A percentile compares a stretch with the other conserved stretches of the same genome.
phyloP scores from a whole-genome alignment of 2,329 filamentous ascomycete genomes.

The Stemphylium lycopersici region DNA sequence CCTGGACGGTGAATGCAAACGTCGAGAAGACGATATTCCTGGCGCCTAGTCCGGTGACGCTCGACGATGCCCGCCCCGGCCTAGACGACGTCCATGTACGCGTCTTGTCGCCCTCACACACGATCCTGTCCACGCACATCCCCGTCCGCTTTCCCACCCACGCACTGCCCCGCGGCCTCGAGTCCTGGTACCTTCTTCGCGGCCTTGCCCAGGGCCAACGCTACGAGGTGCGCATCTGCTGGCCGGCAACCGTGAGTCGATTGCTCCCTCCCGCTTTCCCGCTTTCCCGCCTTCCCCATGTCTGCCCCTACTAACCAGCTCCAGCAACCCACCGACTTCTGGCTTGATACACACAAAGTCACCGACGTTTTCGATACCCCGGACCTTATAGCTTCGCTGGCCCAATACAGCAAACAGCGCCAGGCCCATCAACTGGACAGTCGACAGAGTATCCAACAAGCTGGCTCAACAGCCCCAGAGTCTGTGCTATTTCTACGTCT shows the following conservation, averaged over 20 bases:
- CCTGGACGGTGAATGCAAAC: constrained; percentile 65
- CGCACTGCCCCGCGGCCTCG: constrained; percentile 60
- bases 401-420: constrained; percentile 63
- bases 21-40: constrained; percentile 91
- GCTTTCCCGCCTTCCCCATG: neutral
- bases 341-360: constrained; percentile 68
- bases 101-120: constrained; percentile 62
- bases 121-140: constrained; percentile 67
- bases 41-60: constrained; percentile 65
- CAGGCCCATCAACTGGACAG: constrained; percentile 36
- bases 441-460: constrained; percentile 2
- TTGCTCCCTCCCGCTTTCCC: neutral
- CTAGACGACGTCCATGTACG: constrained; percentile 68
- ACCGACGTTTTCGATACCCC: constrained; percentile 66
- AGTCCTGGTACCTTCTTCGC: constrained; percentile 81
- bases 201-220: constrained; percentile 71
- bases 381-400: constrained; percentile 69
- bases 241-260: constrained; percentile 80
- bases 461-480: constrained; percentile 24
- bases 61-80: constrained; percentile 63
- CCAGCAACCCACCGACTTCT: constrained; percentile 86
- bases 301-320: constrained; percentile 21
- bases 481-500: constrained; percentile 76
- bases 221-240: constrained; percentile 93
- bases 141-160: constrained; percentile 70